These are phyloP conservation scores for Claviceps pazoutovae DNA, from an alignment of 2,329 filamentous ascomycete species.

Conservation along the genomic window DNA sequence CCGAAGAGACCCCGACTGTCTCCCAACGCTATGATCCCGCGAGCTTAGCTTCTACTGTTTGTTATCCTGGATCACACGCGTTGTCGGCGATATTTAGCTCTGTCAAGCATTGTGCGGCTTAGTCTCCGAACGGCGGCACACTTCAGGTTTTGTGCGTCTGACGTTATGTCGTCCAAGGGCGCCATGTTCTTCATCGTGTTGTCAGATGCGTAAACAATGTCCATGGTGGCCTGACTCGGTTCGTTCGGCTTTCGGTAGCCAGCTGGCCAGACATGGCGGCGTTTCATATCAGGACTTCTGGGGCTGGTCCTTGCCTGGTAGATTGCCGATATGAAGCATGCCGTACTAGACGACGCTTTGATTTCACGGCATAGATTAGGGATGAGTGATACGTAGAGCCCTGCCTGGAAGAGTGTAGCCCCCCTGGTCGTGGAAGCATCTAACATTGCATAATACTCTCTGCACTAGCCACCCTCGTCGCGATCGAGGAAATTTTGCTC, in stretches of 20 bases:
- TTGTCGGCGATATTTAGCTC: not conserved
- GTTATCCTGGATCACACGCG: not conserved
- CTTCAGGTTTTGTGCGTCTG: not conserved
- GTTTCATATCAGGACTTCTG: not conserved
- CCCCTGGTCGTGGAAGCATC: not conserved
- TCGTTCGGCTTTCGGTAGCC: not conserved
- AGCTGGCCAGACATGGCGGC: not conserved
- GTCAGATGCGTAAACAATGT: not conserved
- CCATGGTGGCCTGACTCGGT: not conserved
- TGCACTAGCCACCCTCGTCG: too few species aligned
- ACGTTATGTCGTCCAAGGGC: not conserved
- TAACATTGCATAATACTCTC: not conserved
- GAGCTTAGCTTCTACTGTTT: not conserved
- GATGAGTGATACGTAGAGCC: not conserved
- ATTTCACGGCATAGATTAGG: not conserved
- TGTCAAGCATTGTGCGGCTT: not conserved
- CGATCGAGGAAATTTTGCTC: too few species aligned
- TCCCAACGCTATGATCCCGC: too few species aligned
- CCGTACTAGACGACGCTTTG: not conserved
- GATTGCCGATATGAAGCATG: not conserved
- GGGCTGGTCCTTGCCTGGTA: not conserved
- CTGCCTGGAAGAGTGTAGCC: not conserved
- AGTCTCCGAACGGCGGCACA: not conserved
- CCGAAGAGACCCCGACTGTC: not conserved
- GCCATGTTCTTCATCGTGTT: not conserved